A percentile compares a stretch with the other conserved stretches of the same genome.
Evolutionary conservation across 352 stramenopile species (phyloP).

Genomic region (Thalassiosira mediterranea): DNA sequence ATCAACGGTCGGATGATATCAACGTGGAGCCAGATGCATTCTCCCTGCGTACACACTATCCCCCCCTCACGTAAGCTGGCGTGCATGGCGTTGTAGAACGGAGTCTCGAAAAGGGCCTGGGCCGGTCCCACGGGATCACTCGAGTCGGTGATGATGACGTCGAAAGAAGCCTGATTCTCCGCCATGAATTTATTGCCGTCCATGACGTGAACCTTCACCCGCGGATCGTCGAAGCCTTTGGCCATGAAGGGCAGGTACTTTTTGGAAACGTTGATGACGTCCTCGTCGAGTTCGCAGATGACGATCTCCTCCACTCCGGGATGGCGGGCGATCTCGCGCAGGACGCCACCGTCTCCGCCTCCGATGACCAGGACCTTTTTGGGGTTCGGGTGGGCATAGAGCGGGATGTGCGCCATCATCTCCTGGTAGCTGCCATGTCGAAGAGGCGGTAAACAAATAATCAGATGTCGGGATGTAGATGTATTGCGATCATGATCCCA

Average conservation of each 20-base stretch:
- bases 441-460: neutral
- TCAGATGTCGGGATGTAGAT: no score
- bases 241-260: conserved; percentile 89
- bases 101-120: conserved; percentile 81
- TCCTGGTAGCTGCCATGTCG: conserved; percentile 94
- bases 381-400: conserved; percentile 94
- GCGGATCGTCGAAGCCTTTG: conserved; percentile 93
- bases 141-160: conserved; percentile 85
- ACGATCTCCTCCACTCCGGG: conserved; percentile 92
- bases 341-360: conserved; percentile 96
- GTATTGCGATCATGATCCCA: no score
- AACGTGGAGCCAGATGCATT: conserved; percentile 98
- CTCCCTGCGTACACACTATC: conserved; percentile 90
- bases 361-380: conserved; percentile 97
- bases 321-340: conserved; percentile 92
- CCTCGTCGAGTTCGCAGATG: conserved; percentile 99
- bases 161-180: conserved; percentile 75
- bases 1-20: conserved; percentile 96
- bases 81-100: conserved; percentile 84
- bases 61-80: conserved; percentile 75
- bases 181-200: conserved; percentile 81
- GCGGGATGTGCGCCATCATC: conserved; percentile 98
- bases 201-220: conserved; percentile 88
- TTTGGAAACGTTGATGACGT: conserved; percentile 95
- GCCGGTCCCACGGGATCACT: conserved; percentile 79